phyloP scores from a whole-genome alignment of 768 basidiomycete genomes.

The Suillus occidentalis region DNA sequence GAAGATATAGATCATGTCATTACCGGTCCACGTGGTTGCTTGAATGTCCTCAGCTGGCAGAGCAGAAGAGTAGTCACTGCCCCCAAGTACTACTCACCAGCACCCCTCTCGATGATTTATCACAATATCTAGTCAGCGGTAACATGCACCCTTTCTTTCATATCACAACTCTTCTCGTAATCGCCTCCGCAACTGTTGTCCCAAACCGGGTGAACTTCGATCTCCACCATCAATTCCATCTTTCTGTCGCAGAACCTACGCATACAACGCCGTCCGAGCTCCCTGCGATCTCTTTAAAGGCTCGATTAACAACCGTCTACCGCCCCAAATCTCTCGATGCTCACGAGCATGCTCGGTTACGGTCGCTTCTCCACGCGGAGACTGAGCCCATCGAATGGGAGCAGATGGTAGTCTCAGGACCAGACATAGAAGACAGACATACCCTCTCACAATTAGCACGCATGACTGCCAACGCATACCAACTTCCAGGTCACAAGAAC shows the following conservation, averaged over 20 bases:
- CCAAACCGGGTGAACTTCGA: background rate
- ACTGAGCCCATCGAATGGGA: conserved; percentile 69
- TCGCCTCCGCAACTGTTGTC: background rate
- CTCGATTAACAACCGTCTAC: conserved; percentile 51
- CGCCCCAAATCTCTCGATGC: conserved; percentile 54
- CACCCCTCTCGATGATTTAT: background rate
- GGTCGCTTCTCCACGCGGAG: conserved; percentile 49
- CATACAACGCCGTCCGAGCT: conserved; percentile 8
- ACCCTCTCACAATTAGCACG: conserved; percentile 81
- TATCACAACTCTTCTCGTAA: background rate
- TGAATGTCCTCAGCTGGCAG: too few relatives aligned
- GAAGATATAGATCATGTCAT: background rate
- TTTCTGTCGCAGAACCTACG: conserved; percentile 6
- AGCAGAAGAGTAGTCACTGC: too few relatives aligned
- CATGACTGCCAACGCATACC: conserved; percentile 91
- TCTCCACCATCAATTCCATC: background rate
- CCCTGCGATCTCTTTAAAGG: conserved; percentile 36
- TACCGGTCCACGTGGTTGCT: background rate
- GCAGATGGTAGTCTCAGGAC: conserved; percentile 59
- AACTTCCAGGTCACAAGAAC: conserved; percentile 60
- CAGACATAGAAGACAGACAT: conserved; percentile 76
- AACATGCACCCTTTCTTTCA: background rate
- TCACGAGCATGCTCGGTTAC: conserved; percentile 51
- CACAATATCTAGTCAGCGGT: background rate
- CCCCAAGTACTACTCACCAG: too few relatives aligned